These are phyloP conservation scores for Claviceps paspali DNA, from an alignment of 2,329 filamentous ascomycete genomes.

Conservation along the genomic window DNA sequence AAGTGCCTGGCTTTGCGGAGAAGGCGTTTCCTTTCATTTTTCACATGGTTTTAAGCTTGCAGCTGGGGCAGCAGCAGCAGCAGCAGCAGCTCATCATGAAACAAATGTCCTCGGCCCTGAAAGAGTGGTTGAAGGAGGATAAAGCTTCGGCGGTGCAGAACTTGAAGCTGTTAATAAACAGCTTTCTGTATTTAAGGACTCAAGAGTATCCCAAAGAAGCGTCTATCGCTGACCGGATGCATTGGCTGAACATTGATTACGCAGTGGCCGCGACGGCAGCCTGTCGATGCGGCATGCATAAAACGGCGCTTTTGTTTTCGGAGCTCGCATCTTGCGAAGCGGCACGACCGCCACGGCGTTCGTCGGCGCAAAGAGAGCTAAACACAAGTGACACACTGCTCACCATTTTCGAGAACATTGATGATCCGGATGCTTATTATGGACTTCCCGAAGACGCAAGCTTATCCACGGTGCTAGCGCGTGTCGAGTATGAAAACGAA, in stretches of 20 bases:
- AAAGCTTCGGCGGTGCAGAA: constrained; percentile 37
- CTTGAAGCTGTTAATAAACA: constrained; percentile 57
- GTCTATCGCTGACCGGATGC: constrained; percentile 62
- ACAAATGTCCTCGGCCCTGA: constrained; percentile 49
- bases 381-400: constrained; percentile 57
- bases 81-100: constrained; percentile 43
- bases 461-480: constrained; percentile 60
- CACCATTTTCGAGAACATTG: constrained; percentile 76
- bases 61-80: constrained; percentile 47
- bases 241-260: constrained; percentile 79
- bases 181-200: constrained; percentile 75
- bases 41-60: constrained; percentile 61
- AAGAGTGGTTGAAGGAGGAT: constrained; percentile 40
- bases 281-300: constrained; percentile 66
- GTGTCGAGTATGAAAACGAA: constrained; percentile 79
- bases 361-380: constrained; percentile 39
- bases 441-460: constrained; percentile 69
- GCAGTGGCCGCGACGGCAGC: constrained; percentile 55
- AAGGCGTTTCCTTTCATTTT: constrained; percentile 69
- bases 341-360: constrained; percentile 46
- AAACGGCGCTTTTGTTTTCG: constrained; percentile 68
- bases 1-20: constrained; percentile 54
- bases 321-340: constrained; percentile 53
- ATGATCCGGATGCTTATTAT: constrained; percentile 94
- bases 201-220: constrained; percentile 60